Evolutionary conservation across 148 eudicot species (phyloP), one percentile per base, ranked within the genome.

Genomic region (Salicornia ramosissima): DNA sequence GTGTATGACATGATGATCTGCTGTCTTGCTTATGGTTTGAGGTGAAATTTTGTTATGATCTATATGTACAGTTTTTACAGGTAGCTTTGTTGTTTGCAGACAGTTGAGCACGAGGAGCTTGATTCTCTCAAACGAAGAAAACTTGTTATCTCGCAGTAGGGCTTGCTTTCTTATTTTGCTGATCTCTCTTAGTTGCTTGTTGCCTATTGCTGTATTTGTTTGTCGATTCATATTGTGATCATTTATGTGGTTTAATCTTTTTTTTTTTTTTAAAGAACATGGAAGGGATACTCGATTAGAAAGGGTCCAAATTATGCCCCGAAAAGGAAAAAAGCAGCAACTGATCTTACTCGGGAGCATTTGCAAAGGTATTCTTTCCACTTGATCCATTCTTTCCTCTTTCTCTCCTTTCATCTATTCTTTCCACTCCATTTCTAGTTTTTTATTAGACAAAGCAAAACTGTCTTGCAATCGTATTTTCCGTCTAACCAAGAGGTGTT

Each of bases 271-370:
- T 62, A 10, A 68, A 94, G 99, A 84, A 87, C 80, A 51, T 94
- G 97, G 99, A 94, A 83, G 82, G 96, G 97, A 55, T 88, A 88
- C 76, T 84, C 90, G 8, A 81, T 94, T 6, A 78, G 28, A 61
- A 90, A 87, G 77, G 97, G 97, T 77, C 88, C 92, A 66, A 87
- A 90, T 7, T 94, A 94, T 84, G 89, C 96, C 66, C 95, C 95
- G 1, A 82, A 82, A 79, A 87, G 98, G 75, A 87, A 77, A 80
- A 88, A 86, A 74, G 84, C 78, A 49, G 97, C 96, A 34, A 94
- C 98, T 40, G 98, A 94, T 83, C 82, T 94, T 75, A 88, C 88
- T 52, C 87, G 96, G 66, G 98, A 94, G 42, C 81, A 90, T 76
- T 75, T 94, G 77, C 95, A 81, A 75, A 90, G 92, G 98, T 93